A percentile compares a stretch with the other conserved stretches of the same genome.
Conservation (phyloP, 208 protist genomes). For the Trypanosoma vivax region DNA sequence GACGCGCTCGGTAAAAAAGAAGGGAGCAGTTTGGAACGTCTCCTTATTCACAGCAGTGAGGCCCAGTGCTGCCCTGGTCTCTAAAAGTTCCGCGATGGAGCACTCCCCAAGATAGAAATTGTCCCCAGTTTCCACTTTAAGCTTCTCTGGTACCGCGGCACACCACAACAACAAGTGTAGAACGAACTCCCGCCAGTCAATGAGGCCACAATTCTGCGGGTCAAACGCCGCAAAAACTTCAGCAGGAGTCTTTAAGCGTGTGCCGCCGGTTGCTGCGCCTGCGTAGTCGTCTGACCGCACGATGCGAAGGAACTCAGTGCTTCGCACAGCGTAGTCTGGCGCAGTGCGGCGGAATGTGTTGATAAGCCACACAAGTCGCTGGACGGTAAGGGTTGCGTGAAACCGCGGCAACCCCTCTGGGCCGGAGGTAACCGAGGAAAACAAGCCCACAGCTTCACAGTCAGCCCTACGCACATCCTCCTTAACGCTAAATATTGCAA, state of each 20-base stretch:
- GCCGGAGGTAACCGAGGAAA: too few relatives aligned
- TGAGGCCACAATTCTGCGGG: constrained; percentile 32
- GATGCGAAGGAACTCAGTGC: constrained; percentile 56
- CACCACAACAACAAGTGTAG: constrained; percentile 85
- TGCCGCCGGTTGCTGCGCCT: constrained; percentile 18
- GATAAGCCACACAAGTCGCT: constrained; percentile 57
- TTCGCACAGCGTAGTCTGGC: constrained; percentile 57
- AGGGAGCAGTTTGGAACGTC: constrained; percentile 42
- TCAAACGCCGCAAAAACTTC: constrained; percentile 75
- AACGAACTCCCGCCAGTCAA: constrained; percentile 83
- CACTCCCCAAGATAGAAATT: constrained; percentile 39
- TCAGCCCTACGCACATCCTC: too few relatives aligned
- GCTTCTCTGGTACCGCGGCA: constrained; percentile 19
- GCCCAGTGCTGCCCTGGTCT: constrained; percentile 32
- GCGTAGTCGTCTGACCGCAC: constrained; percentile 55
- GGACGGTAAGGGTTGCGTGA: constrained; percentile 50
- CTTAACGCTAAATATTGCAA: constrained; percentile 40
- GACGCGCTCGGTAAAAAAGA: constrained; percentile 60
- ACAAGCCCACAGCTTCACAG: too few relatives aligned
- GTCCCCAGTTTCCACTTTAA: background rate
- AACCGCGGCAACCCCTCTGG: constrained; percentile 29
- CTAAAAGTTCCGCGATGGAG: constrained; percentile 47
- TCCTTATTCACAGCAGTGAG: constrained; percentile 30
- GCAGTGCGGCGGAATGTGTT: constrained; percentile 53
- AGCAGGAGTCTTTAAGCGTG: constrained; percentile 19